Conservation (phyloP, 352 stramenopile genomes). For the Pythium coloratum region DNA sequence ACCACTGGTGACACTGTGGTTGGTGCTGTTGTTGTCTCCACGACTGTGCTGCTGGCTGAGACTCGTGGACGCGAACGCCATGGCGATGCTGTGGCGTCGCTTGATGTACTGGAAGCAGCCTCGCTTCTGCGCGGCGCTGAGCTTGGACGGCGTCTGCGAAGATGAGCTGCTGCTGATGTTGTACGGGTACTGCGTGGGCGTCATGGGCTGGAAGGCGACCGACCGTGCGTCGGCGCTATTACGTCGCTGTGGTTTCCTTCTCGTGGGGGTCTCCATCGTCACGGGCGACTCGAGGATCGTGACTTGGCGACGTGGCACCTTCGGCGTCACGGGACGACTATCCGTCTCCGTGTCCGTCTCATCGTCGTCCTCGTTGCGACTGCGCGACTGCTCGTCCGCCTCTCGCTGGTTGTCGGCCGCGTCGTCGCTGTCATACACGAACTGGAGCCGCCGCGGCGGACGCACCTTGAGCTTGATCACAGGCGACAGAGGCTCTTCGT, state of each 20-base stretch:
- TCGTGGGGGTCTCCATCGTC: background rate
- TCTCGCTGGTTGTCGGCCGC: slow-evolving; percentile 14
- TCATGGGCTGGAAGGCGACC: background rate
- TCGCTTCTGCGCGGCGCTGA: slow-evolving; percentile 70
- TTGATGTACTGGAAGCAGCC: slow-evolving; percentile 87
- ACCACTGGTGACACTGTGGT: slow-evolving; percentile 1
- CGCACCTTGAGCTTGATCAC: slow-evolving; percentile 10
- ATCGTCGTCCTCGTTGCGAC: background rate
- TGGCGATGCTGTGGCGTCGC: slow-evolving; percentile 61
- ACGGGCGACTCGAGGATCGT: slow-evolving; percentile 7
- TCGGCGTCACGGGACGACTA: slow-evolving; percentile 20
- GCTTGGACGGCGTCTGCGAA: slow-evolving; percentile 14
- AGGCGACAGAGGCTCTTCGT: background rate
- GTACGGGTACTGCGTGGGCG: background rate
- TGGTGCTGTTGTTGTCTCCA: slow-evolving; percentile 14
- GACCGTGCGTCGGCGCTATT: slow-evolving; percentile 25
- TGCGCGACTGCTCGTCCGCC: background rate
- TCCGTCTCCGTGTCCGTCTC: slow-evolving; percentile 24
- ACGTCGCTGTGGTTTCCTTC: slow-evolving; percentile 8
- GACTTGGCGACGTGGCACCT: slow-evolving; percentile 6
- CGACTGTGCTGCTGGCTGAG: slow-evolving; percentile 2
- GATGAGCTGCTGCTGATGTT: background rate
- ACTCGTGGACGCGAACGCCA: slow-evolving; percentile 59
- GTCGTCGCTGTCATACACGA: slow-evolving; percentile 27
- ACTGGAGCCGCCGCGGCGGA: background rate